Conservation (phyloP, 2,329 filamentous ascomycete genomes). For the Raffaelea arxii region DNA sequence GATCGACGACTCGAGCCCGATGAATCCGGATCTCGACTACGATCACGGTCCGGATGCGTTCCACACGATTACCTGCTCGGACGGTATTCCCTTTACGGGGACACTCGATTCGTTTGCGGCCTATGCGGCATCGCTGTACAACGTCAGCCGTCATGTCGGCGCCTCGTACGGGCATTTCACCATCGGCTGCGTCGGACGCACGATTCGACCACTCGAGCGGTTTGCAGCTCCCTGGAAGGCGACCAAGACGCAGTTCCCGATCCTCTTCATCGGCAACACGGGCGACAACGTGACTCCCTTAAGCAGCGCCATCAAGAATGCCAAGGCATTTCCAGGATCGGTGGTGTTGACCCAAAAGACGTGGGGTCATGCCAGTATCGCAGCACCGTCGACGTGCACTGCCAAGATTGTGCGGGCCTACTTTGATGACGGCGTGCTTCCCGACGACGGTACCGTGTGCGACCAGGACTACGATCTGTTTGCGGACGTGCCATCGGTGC, state of each 20-base stretch:
- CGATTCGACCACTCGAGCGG: slow-evolving; percentile 25
- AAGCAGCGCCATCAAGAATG: slow-evolving; percentile 19
- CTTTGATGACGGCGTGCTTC: slow-evolving; percentile 35
- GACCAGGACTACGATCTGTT: slow-evolving; percentile 8
- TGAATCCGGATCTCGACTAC: slow-evolving; percentile 7
- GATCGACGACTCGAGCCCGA: slow-evolving; percentile 1
- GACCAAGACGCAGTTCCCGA: slow-evolving; percentile 25
- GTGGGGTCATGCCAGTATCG: slow-evolving; percentile 34
- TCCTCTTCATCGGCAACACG: slow-evolving; percentile 31
- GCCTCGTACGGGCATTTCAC: slow-evolving; percentile 31
- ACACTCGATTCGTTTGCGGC: slow-evolving; percentile 25
- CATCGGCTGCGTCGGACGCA: slow-evolving; percentile 28
- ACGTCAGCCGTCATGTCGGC: slow-evolving; percentile 31
- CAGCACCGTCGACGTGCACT: slow-evolving; percentile 34
- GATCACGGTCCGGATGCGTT: slow-evolving; percentile 29
- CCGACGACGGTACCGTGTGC: slow-evolving; percentile 15
- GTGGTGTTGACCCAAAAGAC: slow-evolving; percentile 38
- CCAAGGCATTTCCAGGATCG: slow-evolving; percentile 20
- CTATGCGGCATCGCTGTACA: slow-evolving; percentile 23
- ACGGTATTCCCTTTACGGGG: slow-evolving; percentile 21
- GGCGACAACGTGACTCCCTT: slow-evolving; percentile 37
- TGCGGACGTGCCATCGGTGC: background rate
- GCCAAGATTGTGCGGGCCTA: slow-evolving; percentile 28
- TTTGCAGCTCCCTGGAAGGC: slow-evolving; percentile 22
- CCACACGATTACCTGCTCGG: slow-evolving; percentile 35